These are phyloP conservation scores for Jatropha curcas DNA, from an alignment of 345 rosid species.

Conservation along the genomic window DNA sequence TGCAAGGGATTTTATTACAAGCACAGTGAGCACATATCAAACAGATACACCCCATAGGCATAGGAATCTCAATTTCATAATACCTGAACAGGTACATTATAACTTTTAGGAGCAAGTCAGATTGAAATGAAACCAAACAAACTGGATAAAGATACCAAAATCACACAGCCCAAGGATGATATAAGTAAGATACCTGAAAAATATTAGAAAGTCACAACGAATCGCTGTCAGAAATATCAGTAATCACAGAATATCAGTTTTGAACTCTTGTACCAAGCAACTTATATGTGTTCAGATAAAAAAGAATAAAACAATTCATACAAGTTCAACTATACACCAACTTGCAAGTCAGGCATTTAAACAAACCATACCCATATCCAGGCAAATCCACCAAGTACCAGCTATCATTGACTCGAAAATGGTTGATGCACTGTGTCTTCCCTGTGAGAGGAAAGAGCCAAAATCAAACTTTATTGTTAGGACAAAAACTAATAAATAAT, in stretches of 20 bases:
- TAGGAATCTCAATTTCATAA: no score
- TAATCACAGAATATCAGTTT: background rate
- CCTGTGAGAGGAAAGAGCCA: constrained; percentile 41
- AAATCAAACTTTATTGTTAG: background rate
- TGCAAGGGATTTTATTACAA: background rate
- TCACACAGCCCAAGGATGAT: background rate
- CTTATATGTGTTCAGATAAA: background rate
- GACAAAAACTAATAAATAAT: background rate
- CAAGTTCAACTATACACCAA: background rate
- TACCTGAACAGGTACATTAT: no score
- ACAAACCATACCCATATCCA: constrained; percentile 86
- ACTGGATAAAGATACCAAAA: background rate
- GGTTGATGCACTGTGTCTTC: constrained; percentile 97
- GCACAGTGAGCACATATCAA: background rate
- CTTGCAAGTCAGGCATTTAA: background rate
- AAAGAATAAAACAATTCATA: background rate
- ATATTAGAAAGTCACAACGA: background rate
- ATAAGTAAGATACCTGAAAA: background rate
- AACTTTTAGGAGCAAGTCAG: background rate
- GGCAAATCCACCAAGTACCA: constrained; percentile 99
- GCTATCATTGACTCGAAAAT: constrained; percentile 80
- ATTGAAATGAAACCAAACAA: background rate
- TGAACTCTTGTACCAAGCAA: background rate
- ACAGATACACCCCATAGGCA: no score
- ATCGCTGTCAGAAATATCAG: background rate